Conservation (phyloP, 179 eudicot species). For the Nepenthes alata region DNA sequence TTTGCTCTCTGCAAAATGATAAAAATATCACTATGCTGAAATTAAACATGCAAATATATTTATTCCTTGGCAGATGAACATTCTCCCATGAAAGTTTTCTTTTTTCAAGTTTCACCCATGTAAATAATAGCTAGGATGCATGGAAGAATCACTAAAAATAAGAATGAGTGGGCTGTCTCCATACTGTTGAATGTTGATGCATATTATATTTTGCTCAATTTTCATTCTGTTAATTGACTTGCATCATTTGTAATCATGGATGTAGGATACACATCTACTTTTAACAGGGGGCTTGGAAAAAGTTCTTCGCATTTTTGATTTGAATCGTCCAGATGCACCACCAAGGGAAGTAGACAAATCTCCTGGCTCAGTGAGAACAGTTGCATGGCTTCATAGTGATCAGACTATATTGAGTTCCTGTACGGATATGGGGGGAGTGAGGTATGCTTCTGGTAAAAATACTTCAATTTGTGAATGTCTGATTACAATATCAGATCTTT, state of each 20-base stretch:
- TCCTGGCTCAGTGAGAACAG: constrained; percentile 85
- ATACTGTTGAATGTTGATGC: background rate
- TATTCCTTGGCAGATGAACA: no score
- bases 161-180: background rate
- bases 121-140: no score
- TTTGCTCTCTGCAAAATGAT: no score
- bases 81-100: no score
- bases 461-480: background rate
- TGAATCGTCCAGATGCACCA: constrained; percentile 83
- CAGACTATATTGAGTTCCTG: constrained; percentile 86
- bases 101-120: no score
- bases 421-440: constrained; percentile 80
- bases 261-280: constrained; percentile 56
- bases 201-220: no score
- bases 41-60: no score
- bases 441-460: constrained; percentile 27
- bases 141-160: no score
- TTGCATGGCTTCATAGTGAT: constrained; percentile 91
- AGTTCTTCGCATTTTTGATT: constrained; percentile 70
- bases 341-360: constrained; percentile 83
- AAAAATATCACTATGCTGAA: no score
- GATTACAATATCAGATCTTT: background rate
- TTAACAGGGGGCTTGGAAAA: constrained; percentile 94
- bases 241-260: background rate
- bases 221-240: no score